These are phyloP conservation scores for Dendryphion nanum DNA, from an alignment of 2,329 filamentous ascomycete species.

Conservation along the genomic window DNA sequence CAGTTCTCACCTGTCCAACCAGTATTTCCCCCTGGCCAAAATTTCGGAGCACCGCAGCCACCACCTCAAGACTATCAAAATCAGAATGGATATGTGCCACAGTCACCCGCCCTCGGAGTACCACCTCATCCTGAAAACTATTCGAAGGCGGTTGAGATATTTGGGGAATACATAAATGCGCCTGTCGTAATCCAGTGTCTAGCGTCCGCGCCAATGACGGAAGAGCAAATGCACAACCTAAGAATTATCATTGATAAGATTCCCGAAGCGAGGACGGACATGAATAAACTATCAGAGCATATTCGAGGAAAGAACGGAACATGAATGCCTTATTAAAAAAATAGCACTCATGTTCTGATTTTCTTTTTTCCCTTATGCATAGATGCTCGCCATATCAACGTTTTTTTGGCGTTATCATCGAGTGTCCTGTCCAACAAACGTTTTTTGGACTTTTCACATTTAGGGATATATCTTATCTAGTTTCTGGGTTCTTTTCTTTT, in stretches of 20 bases:
- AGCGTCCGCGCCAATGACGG: slow-evolving; percentile 33
- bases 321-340: too few relatives aligned
- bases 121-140: slow-evolving; percentile 27
- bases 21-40: slow-evolving; percentile 20
- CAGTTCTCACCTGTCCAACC: slow-evolving; percentile 32
- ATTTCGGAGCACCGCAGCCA: slow-evolving; percentile 16
- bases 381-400: too few relatives aligned
- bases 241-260: slow-evolving; percentile 66
- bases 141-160: slow-evolving; percentile 40
- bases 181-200: slow-evolving; percentile 44
- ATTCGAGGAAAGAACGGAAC: slow-evolving; percentile 4
- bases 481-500: too few relatives aligned
- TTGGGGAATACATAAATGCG: slow-evolving; percentile 43
- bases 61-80: slow-evolving; percentile 2
- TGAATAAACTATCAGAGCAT: slow-evolving; percentile 26
- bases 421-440: too few relatives aligned
- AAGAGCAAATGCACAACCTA: slow-evolving; percentile 70
- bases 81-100: not conserved
- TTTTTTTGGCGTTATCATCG: too few relatives aligned
- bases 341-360: too few relatives aligned
- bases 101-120: not conserved
- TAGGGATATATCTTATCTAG: too few relatives aligned
- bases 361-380: too few relatives aligned
- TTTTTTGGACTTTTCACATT: too few relatives aligned
- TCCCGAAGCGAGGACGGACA: slow-evolving; percentile 62